phyloP scores from a whole-genome alignment of 2,329 filamentous ascomycete species.

The Pseudodiploospora longispora region DNA sequence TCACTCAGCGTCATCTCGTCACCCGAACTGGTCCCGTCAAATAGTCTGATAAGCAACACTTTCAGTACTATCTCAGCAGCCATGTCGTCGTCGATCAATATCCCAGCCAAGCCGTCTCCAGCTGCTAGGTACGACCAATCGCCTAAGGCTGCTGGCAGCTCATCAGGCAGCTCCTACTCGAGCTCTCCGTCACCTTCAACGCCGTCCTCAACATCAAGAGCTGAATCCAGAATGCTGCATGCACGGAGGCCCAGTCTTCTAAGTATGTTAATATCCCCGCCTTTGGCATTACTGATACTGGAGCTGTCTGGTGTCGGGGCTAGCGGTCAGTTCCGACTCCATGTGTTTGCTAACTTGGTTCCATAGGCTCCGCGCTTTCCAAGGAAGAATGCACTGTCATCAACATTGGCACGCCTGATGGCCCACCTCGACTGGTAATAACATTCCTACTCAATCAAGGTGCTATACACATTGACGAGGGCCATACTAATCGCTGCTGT shows the following conservation, averaged over 20 bases:
- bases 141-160: conserved; percentile 39
- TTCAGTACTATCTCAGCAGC: conserved; percentile 11
- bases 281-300: neutral
- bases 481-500: neutral
- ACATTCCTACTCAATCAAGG: neutral
- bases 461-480: neutral
- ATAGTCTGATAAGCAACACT: neutral
- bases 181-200: conserved; percentile 44
- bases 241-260: conserved; percentile 53
- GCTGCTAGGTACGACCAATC: conserved; percentile 28
- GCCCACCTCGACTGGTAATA: conserved; percentile 62
- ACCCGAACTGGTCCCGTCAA: no score
- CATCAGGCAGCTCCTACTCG: conserved; percentile 33
- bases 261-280: conserved; percentile 33
- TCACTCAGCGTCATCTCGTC: no score
- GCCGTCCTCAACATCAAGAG: conserved; percentile 46
- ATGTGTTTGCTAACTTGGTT: conserved; percentile 19
- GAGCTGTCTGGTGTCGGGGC: conserved; percentile 1
- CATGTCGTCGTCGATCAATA: conserved; percentile 64
- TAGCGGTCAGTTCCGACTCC: neutral
- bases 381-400: conserved; percentile 74
- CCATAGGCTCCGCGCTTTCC: conserved; percentile 60
- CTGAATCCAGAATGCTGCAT: conserved; percentile 39
- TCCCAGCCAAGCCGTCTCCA: conserved; percentile 41
- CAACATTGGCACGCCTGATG: conserved; percentile 67